Percentiles rank a stretch among this genome's conserved stretches.
phyloP scores from a whole-genome alignment of 306 rosid species.

The Dryas octopetala region DNA sequence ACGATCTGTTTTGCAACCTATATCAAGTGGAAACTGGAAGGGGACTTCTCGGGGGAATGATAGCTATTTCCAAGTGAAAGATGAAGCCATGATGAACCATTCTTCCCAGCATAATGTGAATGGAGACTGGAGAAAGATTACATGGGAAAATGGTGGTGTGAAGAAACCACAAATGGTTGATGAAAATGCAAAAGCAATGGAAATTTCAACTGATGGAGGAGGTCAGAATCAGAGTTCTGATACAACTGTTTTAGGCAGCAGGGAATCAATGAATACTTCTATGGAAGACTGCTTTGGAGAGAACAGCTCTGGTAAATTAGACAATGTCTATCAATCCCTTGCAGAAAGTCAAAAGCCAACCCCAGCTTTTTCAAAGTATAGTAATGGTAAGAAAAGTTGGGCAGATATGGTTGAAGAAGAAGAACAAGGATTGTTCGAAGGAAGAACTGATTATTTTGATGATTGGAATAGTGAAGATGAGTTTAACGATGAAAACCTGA shows the following conservation, averaged over 20 bases:
- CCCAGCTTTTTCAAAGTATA: conserved; percentile 23
- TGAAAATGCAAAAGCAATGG: conserved; percentile 22
- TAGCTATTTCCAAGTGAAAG: conserved; percentile 9
- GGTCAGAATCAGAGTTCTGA: conserved; percentile 26
- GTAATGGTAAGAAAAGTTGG: conserved; percentile 70
- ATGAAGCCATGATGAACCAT: conserved; percentile 10
- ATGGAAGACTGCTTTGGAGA: conserved; percentile 21
- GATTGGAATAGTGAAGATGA: conserved; percentile 29
- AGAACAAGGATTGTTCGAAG: conserved; percentile 31
- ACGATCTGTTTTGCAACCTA: conserved; percentile 12
- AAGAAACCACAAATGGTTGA: conserved; percentile 22
- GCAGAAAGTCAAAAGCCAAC: conserved; percentile 25
- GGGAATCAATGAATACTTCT: background rate
- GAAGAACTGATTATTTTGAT: conserved; percentile 23
- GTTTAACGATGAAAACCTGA: conserved; percentile 55
- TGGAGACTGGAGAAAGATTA: conserved; percentile 20
- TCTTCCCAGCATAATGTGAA: conserved; percentile 10
- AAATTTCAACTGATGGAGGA: conserved; percentile 1
- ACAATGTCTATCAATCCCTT: conserved; percentile 14
- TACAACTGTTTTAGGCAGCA: background rate
- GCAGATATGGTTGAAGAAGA: conserved; percentile 96
- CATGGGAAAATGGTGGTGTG: conserved; percentile 26
- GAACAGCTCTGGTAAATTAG: conserved; percentile 16
- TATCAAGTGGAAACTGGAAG: background rate
- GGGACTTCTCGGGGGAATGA: conserved; percentile 1